Base-by-base conservation (phyloP, 1,139 yeast genomes). In the Blastobotrys ciferrii region DNA sequence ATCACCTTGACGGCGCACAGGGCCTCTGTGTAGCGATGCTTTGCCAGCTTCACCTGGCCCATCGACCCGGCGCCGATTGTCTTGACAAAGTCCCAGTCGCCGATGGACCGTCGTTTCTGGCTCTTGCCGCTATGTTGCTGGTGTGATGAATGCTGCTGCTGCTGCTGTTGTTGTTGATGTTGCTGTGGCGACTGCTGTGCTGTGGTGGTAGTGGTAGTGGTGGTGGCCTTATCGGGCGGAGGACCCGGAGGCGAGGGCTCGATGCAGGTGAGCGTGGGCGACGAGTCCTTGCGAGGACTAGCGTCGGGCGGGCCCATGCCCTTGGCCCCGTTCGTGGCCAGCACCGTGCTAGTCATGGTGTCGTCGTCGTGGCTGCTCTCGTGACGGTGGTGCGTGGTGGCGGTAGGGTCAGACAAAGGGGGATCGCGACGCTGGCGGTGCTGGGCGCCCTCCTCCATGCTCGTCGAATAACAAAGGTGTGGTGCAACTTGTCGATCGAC, bases 1-100 rank as follows among this genome's bases (percentile, higher is more conserved):
- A 72, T 70, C 23, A 72, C 70, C 54, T 72, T 72, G 50, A 72
- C 73, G 2, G 76, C 98, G 68, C 96, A 89, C 23, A 86, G 75
- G 63, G 89, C 96, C 48, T 80, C 79, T 1, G 96, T 87, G 36
- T 81, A 67, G 56, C 86, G 80, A 69, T 91, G 96, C 60, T 81
- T 84, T 2, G 98, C 98, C 42, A 92, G 74, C 67, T 94, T 94
- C 46, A 92, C 99, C 67, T 92, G 95, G 50, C 99, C 99, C 98
- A 94, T 92, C 1, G 96, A 87, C 2, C 99, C 98, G 3, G 98
- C 96, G 45, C 99, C 99, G 44, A 92, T 87, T 0, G 97, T 89
- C 65, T 89, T 89, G 52, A 88, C 78, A 59, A 92, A 91, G 61
- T 87, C 95, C 98, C 98, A 92, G 58, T 94, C 97, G 14, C 98